Conservation (phyloP, 495 filamentous ascomycete genomes). For the Bathelium albidoporum region DNA sequence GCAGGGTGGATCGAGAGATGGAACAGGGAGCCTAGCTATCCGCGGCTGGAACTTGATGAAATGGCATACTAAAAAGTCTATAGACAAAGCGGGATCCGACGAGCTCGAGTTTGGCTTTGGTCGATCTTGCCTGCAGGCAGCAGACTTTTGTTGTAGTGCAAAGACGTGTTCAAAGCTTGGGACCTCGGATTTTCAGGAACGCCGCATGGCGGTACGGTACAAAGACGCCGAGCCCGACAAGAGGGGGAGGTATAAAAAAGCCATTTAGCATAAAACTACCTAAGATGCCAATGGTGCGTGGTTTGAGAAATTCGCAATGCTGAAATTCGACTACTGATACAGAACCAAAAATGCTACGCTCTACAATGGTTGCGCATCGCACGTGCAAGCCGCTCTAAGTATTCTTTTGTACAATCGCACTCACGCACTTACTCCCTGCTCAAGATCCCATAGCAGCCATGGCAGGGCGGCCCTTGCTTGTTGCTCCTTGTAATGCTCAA, state of each 20-base stretch:
- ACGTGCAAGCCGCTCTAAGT: not conserved
- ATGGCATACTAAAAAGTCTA: not conserved
- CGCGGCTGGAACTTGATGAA: not conserved
- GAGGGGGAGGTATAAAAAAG: not conserved
- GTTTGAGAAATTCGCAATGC: not conserved
- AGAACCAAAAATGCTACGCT: not conserved
- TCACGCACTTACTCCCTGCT: not conserved
- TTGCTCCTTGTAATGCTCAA: not conserved
- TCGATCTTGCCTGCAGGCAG: not conserved
- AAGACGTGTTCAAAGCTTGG: conserved; percentile 4
- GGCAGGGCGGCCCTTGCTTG: not conserved
- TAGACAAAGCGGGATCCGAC: not conserved
- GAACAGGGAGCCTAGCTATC: not conserved
- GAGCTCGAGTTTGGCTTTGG: not conserved
- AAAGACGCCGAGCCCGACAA: not conserved
- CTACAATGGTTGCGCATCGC: not conserved
- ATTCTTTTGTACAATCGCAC: not conserved
- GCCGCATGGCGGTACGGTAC: not conserved
- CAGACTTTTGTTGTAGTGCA: not conserved
- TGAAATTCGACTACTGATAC: not conserved
- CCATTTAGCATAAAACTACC: conserved; percentile 3
- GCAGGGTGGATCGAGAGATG: not conserved
- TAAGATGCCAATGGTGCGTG: not conserved
- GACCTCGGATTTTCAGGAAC: not conserved
- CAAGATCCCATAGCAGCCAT: not conserved